These are phyloP conservation scores for Hypoxylon sp. DNA, from an alignment of 2,329 filamentous ascomycete genomes.

Conservation along the genomic window DNA sequence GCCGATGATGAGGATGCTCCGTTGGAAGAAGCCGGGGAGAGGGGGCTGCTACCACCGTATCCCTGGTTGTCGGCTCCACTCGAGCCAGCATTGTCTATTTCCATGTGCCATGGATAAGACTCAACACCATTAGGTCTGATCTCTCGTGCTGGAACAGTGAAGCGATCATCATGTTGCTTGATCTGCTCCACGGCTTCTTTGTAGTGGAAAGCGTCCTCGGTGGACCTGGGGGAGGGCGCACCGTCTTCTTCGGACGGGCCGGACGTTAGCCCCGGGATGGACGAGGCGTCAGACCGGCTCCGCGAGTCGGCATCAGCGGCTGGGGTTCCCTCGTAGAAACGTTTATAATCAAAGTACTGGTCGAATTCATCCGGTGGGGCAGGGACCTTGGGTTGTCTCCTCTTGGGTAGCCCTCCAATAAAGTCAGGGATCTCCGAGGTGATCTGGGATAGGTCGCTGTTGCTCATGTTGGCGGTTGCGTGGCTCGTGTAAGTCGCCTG, in stretches of 20 bases:
- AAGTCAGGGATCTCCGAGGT: conserved; percentile 52
- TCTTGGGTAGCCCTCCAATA: conserved; percentile 51
- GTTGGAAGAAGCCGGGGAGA: conserved; percentile 47
- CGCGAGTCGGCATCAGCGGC: conserved; percentile 51
- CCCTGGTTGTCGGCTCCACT: conserved; percentile 42
- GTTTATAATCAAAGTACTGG: conserved; percentile 52
- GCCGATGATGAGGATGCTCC: conserved; percentile 31
- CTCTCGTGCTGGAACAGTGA: conserved; percentile 53
- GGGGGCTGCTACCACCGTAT: conserved; percentile 42
- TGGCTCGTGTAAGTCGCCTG: conserved; percentile 55
- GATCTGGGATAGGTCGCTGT: conserved; percentile 52
- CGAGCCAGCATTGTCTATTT: conserved; percentile 47
- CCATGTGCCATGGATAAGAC: conserved; percentile 51
- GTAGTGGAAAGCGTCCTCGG: conserved; percentile 48
- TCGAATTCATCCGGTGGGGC: conserved; percentile 47
- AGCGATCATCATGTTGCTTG: conserved; percentile 54
- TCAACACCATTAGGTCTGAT: conserved; percentile 51
- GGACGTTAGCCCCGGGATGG: conserved; percentile 54
- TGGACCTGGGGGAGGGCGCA: conserved; percentile 51
- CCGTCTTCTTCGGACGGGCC: conserved; percentile 54
- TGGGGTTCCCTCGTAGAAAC: conserved; percentile 49
- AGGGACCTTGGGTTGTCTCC: conserved; percentile 45
- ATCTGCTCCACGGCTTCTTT: conserved; percentile 51
- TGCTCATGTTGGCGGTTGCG: conserved; percentile 52
- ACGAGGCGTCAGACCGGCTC: conserved; percentile 53